Evolutionary conservation across 2,329 filamentous ascomycete species (phyloP).

Genomic region (Colletotrichum falcatum): DNA sequence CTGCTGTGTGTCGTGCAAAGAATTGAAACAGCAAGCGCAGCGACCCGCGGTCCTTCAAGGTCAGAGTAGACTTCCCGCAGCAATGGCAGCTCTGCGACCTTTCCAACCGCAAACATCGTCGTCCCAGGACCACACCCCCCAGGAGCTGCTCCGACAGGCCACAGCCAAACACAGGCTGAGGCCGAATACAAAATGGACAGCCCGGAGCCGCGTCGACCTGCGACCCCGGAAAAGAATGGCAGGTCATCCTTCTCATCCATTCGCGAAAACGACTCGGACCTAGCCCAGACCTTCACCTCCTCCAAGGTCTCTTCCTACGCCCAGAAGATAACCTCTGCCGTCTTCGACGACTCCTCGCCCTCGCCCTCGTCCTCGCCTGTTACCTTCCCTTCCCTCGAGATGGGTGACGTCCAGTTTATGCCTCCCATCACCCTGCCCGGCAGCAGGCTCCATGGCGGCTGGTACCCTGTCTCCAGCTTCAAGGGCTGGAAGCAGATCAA

Average conservation of each 20-base stretch:
- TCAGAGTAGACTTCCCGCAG: slow-evolving; percentile 40
- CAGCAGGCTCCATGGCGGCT: slow-evolving; percentile 69
- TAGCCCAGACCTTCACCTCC: slow-evolving; percentile 72
- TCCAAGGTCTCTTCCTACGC: slow-evolving; percentile 72
- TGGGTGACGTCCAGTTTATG: slow-evolving; percentile 57
- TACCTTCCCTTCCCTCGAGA: slow-evolving; percentile 48
- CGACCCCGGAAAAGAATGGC: slow-evolving; percentile 52
- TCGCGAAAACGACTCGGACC: slow-evolving; percentile 68
- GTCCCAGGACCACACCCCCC: slow-evolving; percentile 50
- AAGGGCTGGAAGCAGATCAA: slow-evolving; percentile 73
- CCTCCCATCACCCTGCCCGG: slow-evolving; percentile 66
- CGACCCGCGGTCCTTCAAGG: slow-evolving; percentile 34
- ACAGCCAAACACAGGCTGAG: slow-evolving; percentile 26
- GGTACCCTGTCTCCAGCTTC: slow-evolving; percentile 69
- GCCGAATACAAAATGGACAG: slow-evolving; percentile 47
- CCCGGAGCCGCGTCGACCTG: slow-evolving; percentile 43
- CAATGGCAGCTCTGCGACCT: slow-evolving; percentile 38
- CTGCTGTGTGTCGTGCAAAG: slow-evolving; percentile 35
- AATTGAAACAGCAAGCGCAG: slow-evolving; percentile 39
- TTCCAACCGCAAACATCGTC: slow-evolving; percentile 33
- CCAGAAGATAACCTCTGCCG: slow-evolving; percentile 59
- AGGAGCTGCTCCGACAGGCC: slow-evolving; percentile 48
- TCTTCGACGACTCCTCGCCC: slow-evolving; percentile 57
- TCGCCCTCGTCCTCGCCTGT: slow-evolving; percentile 56
- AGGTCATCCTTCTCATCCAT: slow-evolving; percentile 73